phyloP scores from a whole-genome alignment of 805 yeast species.

The Barnettozyma siamensis region DNA sequence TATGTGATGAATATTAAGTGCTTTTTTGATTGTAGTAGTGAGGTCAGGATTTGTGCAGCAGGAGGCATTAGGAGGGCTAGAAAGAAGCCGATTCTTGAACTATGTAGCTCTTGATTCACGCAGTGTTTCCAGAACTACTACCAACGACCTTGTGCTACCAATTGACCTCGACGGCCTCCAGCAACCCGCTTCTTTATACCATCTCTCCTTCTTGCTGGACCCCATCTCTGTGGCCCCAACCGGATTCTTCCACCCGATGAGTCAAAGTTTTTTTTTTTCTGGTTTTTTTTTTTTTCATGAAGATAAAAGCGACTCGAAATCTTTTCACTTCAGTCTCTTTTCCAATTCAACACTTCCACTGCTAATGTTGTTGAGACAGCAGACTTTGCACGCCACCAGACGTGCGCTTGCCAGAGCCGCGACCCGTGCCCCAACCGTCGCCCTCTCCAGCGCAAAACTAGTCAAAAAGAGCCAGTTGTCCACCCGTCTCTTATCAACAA shows the following conservation, averaged over 20 bases:
- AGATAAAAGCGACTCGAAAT: not conserved
- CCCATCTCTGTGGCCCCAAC: not conserved
- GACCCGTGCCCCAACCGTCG: slow-evolving; percentile 5
- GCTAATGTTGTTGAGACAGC: slow-evolving; percentile 24
- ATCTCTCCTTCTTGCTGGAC: too few relatives aligned
- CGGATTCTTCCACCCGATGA: not conserved
- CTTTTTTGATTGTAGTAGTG: slow-evolving; percentile 1
- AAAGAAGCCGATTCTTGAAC: too few relatives aligned
- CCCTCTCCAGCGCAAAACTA: slow-evolving; percentile 12
- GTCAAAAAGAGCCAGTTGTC: slow-evolving; percentile 3
- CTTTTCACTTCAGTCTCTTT: not conserved
- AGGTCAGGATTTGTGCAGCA: slow-evolving; percentile 11
- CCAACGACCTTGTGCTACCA: too few relatives aligned
- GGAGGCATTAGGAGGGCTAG: not conserved
- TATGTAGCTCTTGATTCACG: too few relatives aligned
- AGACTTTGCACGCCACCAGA: slow-evolving; percentile 22
- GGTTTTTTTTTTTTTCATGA: not conserved
- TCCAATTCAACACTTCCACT: not conserved
- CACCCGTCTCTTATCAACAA: slow-evolving; percentile 15
- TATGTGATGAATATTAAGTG: too few relatives aligned
- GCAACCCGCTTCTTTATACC: too few relatives aligned
- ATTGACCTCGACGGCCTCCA: too few relatives aligned
- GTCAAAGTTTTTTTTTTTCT: not conserved
- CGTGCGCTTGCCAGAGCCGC: slow-evolving; percentile 14
- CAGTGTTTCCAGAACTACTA: too few relatives aligned